These are phyloP conservation scores for Fusarium circinatum DNA, from an alignment of 2,329 filamentous ascomycete species.

Conservation along the genomic window DNA sequence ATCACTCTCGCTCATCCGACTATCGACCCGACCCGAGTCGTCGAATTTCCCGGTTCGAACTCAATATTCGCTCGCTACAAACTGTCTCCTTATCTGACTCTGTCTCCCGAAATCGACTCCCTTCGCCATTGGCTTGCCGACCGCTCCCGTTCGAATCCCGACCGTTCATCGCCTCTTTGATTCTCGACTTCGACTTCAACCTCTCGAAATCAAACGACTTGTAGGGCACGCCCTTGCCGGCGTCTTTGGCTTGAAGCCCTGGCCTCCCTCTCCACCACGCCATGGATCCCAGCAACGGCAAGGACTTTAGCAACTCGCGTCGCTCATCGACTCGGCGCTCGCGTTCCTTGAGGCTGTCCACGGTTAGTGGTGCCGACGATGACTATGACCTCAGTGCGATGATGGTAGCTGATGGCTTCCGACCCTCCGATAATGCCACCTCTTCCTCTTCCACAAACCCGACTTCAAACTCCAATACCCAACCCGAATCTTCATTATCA, in stretches of 20 bases:
- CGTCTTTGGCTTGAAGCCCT: constrained; percentile 40
- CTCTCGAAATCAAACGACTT: constrained; percentile 29
- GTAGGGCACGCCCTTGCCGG: constrained; percentile 42
- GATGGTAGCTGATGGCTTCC: constrained; percentile 64
- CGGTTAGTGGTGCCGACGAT: constrained; percentile 48
- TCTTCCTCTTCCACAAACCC: constrained; percentile 3
- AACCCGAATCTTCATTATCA: constrained; percentile 9
- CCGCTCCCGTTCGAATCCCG: constrained; percentile 10
- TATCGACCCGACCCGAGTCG: background rate
- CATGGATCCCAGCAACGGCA: constrained; percentile 56
- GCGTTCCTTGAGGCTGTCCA: constrained; percentile 53
- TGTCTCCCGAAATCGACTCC: constrained; percentile 13
- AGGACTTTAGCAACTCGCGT: constrained; percentile 54
- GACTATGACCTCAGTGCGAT: constrained; percentile 62
- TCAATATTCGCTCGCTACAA: constrained; percentile 14
- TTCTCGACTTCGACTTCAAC: constrained; percentile 26
- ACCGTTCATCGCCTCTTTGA: constrained; percentile 25
- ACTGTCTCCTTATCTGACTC: background rate
- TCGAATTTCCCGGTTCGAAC: background rate
- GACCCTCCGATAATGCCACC: constrained; percentile 48
- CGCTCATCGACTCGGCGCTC: constrained; percentile 57
- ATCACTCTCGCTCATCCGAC: constrained; percentile 13
- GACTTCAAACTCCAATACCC: constrained; percentile 39
- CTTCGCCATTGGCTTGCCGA: constrained; percentile 21
- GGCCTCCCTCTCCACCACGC: constrained; percentile 34